A percentile compares a stretch with the other conserved stretches of the same genome.
phyloP scores from a whole-genome alignment of 345 rosid genomes.

The Passiflora organensis region DNA sequence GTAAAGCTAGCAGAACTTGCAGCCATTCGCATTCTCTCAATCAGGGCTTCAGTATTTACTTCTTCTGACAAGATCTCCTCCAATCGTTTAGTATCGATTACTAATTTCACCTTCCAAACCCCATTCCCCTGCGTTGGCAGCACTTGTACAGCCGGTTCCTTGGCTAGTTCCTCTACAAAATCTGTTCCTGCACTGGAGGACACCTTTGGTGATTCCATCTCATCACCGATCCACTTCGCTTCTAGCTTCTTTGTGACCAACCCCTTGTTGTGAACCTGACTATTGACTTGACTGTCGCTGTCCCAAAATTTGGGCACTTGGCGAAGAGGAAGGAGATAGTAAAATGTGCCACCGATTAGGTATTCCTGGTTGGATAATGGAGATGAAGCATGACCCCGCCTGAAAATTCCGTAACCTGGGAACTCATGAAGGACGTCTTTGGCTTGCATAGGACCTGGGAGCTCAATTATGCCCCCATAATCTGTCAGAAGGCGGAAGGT shows the following conservation, averaged over 20 bases:
- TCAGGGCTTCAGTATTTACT: conserved; percentile 58
- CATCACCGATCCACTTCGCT: not conserved
- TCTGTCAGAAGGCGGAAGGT: conserved; percentile 32
- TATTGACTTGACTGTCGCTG: not conserved
- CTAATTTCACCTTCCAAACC: conserved; percentile 68
- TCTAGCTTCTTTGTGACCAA: conserved; percentile 5
- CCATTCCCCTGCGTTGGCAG: conserved; percentile 53
- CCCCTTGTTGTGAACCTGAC: not conserved
- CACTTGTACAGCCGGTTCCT: conserved; percentile 35
- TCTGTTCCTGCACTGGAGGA: conserved; percentile 5
- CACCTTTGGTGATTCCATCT: conserved; percentile 16
- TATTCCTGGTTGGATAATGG: conserved; percentile 30
- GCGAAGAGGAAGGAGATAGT: conserved; percentile 47
- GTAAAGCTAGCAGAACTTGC: conserved; percentile 6
- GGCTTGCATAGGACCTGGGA: conserved; percentile 37
- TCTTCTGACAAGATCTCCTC: conserved; percentile 63
- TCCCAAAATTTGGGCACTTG: conserved; percentile 5
- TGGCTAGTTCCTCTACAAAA: conserved; percentile 18
- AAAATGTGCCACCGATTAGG: conserved; percentile 31
- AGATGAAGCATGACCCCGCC: conserved; percentile 20
- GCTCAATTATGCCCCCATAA: conserved; percentile 27
- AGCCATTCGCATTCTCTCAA: conserved; percentile 63
- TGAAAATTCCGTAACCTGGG: conserved; percentile 40
- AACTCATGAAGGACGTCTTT: conserved; percentile 30
- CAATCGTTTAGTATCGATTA: conserved; percentile 49